These are phyloP conservation scores for Botrytis cinerea DNA, from an alignment of 2,329 filamentous ascomycete genomes.

Conservation along the genomic window DNA sequence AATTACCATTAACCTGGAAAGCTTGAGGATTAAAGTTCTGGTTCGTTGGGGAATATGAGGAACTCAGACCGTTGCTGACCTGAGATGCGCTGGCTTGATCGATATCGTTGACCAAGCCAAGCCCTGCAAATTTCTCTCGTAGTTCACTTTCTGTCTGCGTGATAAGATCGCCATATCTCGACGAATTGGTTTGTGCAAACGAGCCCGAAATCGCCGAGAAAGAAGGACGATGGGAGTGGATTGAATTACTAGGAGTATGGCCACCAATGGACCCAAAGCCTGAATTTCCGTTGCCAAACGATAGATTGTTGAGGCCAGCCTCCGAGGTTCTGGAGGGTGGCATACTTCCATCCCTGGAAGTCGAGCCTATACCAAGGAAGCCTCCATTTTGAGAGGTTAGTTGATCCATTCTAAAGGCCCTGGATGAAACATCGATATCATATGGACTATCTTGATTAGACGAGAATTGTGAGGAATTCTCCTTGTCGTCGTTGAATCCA, in stretches of 20 bases:
- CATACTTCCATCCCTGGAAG: constrained; percentile 56
- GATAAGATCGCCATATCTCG: constrained; percentile 35
- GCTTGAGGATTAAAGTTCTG: constrained; percentile 33
- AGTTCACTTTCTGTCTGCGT: constrained; percentile 36
- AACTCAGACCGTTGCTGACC: constrained; percentile 27
- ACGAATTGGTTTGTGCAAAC: constrained; percentile 49
- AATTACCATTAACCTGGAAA: constrained; percentile 33
- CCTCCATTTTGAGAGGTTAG: constrained; percentile 46
- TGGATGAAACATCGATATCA: constrained; percentile 34
- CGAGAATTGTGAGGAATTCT: constrained; percentile 35
- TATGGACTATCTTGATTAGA: constrained; percentile 32
- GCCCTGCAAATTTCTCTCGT: constrained; percentile 37
- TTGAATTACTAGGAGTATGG: constrained; percentile 49
- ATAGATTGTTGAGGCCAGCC: constrained; percentile 41
- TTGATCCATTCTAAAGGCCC: constrained; percentile 31
- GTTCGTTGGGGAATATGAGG: constrained; percentile 37
- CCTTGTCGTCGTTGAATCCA: constrained; percentile 39
- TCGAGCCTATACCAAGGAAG: constrained; percentile 49
- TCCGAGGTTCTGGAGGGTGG: constrained; percentile 58
- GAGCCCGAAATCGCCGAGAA: constrained; percentile 50
- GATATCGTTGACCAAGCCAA: constrained; percentile 35
- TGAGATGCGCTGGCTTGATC: constrained; percentile 33
- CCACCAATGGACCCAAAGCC: constrained; percentile 38
- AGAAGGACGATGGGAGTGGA: constrained; percentile 51
- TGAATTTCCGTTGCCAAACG: constrained; percentile 32